Conservation (phyloP, 75 land plant species). For the Pinus taeda region DNA sequence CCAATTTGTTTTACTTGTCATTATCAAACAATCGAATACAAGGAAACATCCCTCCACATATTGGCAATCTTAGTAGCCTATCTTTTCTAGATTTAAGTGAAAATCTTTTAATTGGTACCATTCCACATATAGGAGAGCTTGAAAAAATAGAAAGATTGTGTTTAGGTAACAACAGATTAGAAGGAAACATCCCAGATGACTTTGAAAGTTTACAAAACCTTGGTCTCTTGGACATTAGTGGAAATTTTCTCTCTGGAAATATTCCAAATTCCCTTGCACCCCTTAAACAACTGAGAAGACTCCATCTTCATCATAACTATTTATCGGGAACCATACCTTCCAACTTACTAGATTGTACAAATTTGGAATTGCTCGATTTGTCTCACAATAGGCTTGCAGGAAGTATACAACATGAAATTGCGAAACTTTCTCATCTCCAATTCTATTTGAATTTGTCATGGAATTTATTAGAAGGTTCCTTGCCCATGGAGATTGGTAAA, state of each 20-base stretch:
- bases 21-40: neutral
- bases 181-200: slow-evolving; percentile 2
- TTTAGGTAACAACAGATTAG: neutral
- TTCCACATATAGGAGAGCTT: neutral
- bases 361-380: neutral
- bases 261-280: neutral
- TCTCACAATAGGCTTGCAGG: neutral
- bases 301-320: neutral
- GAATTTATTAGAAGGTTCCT: neutral
- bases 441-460: neutral
- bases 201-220: neutral
- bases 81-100: neutral
- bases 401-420: neutral
- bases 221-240: neutral
- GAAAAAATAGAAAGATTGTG: neutral
- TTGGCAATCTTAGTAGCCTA: neutral
- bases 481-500: neutral
- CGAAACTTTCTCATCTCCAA: neutral
- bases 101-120: neutral
- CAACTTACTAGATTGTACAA: neutral
- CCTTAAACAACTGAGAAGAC: neutral
- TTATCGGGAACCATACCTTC: neutral
- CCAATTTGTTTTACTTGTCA: neutral
- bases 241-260: neutral
- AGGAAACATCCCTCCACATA: neutral